Evolutionary conservation across 2,329 filamentous ascomycete genomes (phyloP).

Genomic region (Aspergillus neoniger): DNA sequence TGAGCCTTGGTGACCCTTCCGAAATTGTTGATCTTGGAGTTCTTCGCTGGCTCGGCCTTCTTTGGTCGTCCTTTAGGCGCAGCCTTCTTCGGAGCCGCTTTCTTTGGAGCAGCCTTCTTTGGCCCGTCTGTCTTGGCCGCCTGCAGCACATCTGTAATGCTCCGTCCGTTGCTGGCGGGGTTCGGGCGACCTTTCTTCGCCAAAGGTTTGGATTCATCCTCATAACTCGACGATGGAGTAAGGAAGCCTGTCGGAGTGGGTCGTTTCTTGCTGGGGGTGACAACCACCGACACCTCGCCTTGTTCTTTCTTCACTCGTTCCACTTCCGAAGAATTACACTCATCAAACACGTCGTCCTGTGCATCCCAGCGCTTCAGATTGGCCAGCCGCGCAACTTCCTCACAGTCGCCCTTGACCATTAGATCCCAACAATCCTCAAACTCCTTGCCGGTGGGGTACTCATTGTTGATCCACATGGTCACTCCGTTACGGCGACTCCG

Average conservation of each 20-base stretch:
- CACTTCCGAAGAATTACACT: conserved; percentile 48
- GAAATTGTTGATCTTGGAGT: conserved; percentile 34
- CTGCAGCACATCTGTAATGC: conserved; percentile 29
- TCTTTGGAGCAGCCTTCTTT: conserved; percentile 25
- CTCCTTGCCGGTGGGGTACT: conserved; percentile 77
- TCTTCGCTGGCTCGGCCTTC: conserved; percentile 28
- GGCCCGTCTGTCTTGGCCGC: conserved; percentile 14
- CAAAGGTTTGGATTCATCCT: conserved; percentile 28
- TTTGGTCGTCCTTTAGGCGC: conserved; percentile 25
- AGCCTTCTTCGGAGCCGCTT: conserved; percentile 27
- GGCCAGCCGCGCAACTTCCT: conserved; percentile 77
- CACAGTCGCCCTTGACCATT: conserved; percentile 81
- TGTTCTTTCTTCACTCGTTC: conserved; percentile 45
- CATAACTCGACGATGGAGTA: conserved; percentile 47
- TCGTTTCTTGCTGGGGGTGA: conserved; percentile 43
- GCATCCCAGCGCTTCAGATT: conserved; percentile 63
- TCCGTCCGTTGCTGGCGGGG: conserved; percentile 34
- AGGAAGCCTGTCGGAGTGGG: conserved; percentile 38
- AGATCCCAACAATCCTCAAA: conserved; percentile 94
- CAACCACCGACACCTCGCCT: conserved; percentile 42
- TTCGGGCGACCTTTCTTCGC: conserved; percentile 30
- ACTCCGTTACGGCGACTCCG: conserved; percentile 75
- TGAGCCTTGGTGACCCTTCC: conserved; percentile 38
- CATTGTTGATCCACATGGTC: conserved; percentile 92
- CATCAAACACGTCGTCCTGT: conserved; percentile 42